These are phyloP conservation scores for Fusarium paranaense DNA, from an alignment of 2,329 filamentous ascomycete genomes.

Conservation along the genomic window DNA sequence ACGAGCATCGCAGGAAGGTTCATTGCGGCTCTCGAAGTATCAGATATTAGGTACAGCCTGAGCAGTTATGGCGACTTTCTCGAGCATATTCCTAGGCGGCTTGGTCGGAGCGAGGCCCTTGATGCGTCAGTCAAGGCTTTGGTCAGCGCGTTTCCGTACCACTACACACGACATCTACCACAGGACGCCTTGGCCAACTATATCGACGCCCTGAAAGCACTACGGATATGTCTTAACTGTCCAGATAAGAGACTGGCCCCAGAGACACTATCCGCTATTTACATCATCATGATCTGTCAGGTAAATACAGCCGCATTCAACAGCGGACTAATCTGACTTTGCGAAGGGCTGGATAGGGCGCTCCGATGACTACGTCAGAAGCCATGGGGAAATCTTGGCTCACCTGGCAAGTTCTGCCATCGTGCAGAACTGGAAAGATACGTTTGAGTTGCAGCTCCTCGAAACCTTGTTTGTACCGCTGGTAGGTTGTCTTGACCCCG, in stretches of 20 bases:
- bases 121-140: slow-evolving; percentile 51
- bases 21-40: slow-evolving; percentile 49
- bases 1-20: slow-evolving; percentile 35
- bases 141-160: slow-evolving; percentile 33
- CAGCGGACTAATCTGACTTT: not conserved
- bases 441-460: not conserved
- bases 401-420: not conserved
- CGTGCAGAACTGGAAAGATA: not conserved
- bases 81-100: slow-evolving; percentile 54
- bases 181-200: slow-evolving; percentile 42
- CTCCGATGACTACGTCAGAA: slow-evolving; percentile 8
- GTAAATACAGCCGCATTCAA: slow-evolving; percentile 20
- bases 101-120: slow-evolving; percentile 58
- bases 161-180: slow-evolving; percentile 27
- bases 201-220: slow-evolving; percentile 39
- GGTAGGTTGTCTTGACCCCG: not conserved
- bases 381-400: not conserved
- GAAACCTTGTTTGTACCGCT: not conserved
- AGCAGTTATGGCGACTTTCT: slow-evolving; percentile 59
- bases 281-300: slow-evolving; percentile 50
- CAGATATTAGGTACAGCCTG: slow-evolving; percentile 58
- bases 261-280: slow-evolving; percentile 50
- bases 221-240: slow-evolving; percentile 38
- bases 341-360: slow-evolving; percentile 46
- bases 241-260: slow-evolving; percentile 26